Conservation (phyloP, 2,329 filamentous ascomycete species). For the Verticillium albo-atrum region DNA sequence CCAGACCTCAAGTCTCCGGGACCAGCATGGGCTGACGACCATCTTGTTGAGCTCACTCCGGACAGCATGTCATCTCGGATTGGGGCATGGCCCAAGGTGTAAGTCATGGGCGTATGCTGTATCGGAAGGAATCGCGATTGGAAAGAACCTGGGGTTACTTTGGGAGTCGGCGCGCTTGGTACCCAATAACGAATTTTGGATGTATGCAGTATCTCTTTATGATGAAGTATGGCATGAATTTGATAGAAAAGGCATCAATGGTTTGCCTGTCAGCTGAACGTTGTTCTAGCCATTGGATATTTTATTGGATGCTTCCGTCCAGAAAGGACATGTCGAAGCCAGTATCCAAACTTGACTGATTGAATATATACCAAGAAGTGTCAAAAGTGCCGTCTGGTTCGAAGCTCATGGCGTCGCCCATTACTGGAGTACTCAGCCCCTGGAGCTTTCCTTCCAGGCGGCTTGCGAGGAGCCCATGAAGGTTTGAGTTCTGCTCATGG, state of each 20-base stretch:
- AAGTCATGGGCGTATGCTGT: too few relatives aligned
- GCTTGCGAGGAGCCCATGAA: slow-evolving; percentile 16
- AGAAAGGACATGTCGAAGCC: slow-evolving; percentile 12
- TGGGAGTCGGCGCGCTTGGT: neutral
- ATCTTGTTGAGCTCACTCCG: slow-evolving; percentile 11
- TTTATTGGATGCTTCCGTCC: neutral
- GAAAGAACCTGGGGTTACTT: neutral
- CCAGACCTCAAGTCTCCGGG: slow-evolving; percentile 7
- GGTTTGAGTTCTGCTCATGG: slow-evolving; percentile 19
- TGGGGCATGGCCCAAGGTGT: slow-evolving; percentile 7
- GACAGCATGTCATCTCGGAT: slow-evolving; percentile 15
- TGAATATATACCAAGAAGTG: slow-evolving; percentile 20
- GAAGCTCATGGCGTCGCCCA: slow-evolving; percentile 6
- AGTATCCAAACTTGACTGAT: slow-evolving; percentile 18
- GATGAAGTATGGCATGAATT: too few relatives aligned
- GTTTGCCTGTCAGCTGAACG: too few relatives aligned
- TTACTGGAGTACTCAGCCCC: slow-evolving; percentile 17
- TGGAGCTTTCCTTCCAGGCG: slow-evolving; percentile 21
- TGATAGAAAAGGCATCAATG: too few relatives aligned
- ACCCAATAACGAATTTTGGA: too few relatives aligned
- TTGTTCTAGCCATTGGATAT: neutral
- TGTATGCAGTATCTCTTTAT: too few relatives aligned
- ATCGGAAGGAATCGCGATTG: neutral
- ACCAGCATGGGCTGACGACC: slow-evolving; percentile 1
- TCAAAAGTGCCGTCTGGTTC: slow-evolving; percentile 12